A percentile compares a stretch with the other conserved stretches of the same genome.
phyloP scores from a whole-genome alignment of 768 basidiomycete species.

The Hypholoma sublateritium region DNA sequence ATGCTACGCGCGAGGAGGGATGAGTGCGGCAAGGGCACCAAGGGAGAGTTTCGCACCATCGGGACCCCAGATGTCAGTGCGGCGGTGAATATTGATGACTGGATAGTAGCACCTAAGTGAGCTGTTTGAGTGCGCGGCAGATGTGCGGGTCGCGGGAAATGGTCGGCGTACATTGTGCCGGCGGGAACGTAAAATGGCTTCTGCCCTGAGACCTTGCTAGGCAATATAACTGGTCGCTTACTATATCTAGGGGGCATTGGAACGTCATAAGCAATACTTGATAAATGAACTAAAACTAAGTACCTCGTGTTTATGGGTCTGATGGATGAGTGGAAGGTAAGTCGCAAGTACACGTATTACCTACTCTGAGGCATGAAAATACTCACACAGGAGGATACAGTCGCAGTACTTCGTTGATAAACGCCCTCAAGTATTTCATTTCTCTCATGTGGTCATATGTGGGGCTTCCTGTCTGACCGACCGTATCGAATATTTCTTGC shows the following conservation, averaged over 20 bases:
- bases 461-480: conserved; percentile 37
- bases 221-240: conserved; percentile 17
- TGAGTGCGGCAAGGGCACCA: not conserved
- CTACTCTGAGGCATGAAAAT: not conserved
- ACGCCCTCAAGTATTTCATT: conserved; percentile 39
- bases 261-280: not conserved
- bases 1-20: conserved; percentile 28
- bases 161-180: conserved; percentile 14
- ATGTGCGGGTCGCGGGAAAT: conserved; percentile 14
- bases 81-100: conserved; percentile 41
- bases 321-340: not conserved
- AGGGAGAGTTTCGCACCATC: conserved; percentile 40
- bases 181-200: conserved; percentile 26
- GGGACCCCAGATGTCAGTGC: conserved; percentile 57
- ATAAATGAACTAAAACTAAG: not conserved
- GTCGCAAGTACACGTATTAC: not conserved
- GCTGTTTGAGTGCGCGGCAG: not conserved
- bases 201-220: conserved; percentile 11
- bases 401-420: conserved; percentile 41
- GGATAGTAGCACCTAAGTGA: conserved; percentile 32
- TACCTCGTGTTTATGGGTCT: conserved; percentile 14
- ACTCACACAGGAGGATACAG: conserved; percentile 36
- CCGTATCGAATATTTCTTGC: conserved; percentile 38
- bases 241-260: conserved; percentile 1
- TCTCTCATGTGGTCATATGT: conserved; percentile 45